Conservation (phyloP, 2,329 filamentous ascomycete genomes). For the Sordariomycetes sp. region DNA sequence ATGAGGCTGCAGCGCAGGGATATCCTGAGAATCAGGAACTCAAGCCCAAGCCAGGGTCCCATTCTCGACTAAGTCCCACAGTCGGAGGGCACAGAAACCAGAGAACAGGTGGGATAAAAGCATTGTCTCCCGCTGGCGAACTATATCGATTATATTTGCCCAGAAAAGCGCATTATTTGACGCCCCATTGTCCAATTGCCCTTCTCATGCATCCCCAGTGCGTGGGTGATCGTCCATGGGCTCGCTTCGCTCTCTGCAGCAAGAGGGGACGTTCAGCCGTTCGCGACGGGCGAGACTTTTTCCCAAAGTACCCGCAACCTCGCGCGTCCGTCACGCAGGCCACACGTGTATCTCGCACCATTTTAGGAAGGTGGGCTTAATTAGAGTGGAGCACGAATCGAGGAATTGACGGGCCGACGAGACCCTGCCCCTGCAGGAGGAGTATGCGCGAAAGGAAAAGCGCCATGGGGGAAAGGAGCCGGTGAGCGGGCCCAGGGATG, state of each 20-base stretch:
- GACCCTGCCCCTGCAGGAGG: not conserved
- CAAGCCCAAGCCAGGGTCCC: no score
- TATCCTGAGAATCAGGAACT: no score
- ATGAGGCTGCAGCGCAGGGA: no score
- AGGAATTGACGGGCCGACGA: not conserved
- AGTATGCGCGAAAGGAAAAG: not conserved
- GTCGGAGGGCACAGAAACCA: no score
- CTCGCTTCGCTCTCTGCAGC: not conserved
- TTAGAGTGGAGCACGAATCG: not conserved
- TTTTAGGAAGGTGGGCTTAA: not conserved
- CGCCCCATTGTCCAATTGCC: no score
- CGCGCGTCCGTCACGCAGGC: not conserved
- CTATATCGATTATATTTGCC: no score
- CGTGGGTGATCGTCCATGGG: not conserved
- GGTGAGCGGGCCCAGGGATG: no score
- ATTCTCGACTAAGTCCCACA: no score
- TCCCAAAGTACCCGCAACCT: not conserved
- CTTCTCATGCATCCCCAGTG: no score
- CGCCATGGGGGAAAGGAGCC: not conserved
- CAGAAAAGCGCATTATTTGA: no score
- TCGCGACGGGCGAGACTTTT: not conserved
- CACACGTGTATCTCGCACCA: not conserved
- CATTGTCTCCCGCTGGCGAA: no score
- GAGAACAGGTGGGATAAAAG: no score
- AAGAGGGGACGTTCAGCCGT: not conserved